Evolutionary conservation across 805 yeast genomes (phyloP), one percentile per base, ranked within the genome.

Genomic region (Clavispora phyllophila): DNA sequence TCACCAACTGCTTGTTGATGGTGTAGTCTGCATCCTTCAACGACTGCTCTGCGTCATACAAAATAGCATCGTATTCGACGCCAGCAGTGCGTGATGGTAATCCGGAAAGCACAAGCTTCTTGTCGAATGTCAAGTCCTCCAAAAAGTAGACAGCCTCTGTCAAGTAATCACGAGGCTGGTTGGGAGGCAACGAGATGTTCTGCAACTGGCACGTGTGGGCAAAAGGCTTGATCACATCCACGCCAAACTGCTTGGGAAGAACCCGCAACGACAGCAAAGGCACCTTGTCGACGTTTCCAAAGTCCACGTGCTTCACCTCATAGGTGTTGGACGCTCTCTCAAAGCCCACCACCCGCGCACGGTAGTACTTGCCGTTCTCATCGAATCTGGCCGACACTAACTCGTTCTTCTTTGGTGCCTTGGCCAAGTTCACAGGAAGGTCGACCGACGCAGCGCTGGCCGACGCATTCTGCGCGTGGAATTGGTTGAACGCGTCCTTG

Each of bases 231-330:
- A 61, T 60, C 1, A 61, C 50, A 8, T 63, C 44, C 22, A 62
- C 41, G 5, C 65, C 62, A 56, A 73, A 80, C 53, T 73, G 73
- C 26, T 69, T 42, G 13, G 88, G 84, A 41, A 84, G 67, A 2
- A 67, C 65, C 45, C 83, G 63, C 47, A 84, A 63, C 15, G 75
- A 63, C 1, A 66, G 46, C 31, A 68, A 54, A 10, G 73, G 47
- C 9, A 79, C 78, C 24, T 57, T 54, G 51, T 75, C 81, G 29
- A 63, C 56, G 38, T 72, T 75, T 25, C 89, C 89, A 46, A 75
- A 78, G 57, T 83, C 90, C 37, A 82, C 60, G 45, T 80, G 79
- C 51, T 73, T 73, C 24, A 83, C 81, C 41, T 72, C 73, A 54
- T 62, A 77, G 41, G 61, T 60, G 43, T 61, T 63, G 15, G 71